Conservation (phyloP, 129 eudicot species). For the Tagetes erecta region DNA sequence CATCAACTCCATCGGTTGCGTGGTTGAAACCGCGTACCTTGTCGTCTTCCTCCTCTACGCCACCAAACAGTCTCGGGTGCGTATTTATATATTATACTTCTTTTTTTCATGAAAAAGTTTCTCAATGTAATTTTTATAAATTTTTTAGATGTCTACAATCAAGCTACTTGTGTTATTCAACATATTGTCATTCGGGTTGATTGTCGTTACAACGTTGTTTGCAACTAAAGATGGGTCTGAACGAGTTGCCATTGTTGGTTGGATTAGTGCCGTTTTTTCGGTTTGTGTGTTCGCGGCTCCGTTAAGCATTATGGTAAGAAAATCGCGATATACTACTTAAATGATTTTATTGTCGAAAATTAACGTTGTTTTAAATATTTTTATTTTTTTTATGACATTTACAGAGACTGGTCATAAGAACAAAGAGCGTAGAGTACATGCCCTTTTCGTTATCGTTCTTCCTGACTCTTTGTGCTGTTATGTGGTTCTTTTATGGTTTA, state of each 20-base stretch:
- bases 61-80: slow-evolving; percentile 56
- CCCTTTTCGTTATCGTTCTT: slow-evolving; percentile 64
- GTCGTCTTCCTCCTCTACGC: slow-evolving; percentile 53
- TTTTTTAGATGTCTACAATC: slow-evolving; percentile 44
- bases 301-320: slow-evolving; percentile 70
- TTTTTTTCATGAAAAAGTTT: not conserved
- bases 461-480: slow-evolving; percentile 66
- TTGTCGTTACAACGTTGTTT: slow-evolving; percentile 35
- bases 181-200: slow-evolving; percentile 37
- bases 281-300: slow-evolving; percentile 81
- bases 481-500: slow-evolving; percentile 75
- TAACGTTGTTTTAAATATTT: not conserved
- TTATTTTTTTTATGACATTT: not conserved
- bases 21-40: slow-evolving; percentile 43
- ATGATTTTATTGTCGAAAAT: too few species aligned
- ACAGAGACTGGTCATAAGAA: slow-evolving; percentile 70
- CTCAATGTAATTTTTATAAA: not conserved
- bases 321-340: not conserved
- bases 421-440: slow-evolving; percentile 79
- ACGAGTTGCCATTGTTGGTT: slow-evolving; percentile 57
- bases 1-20: slow-evolving; percentile 53
- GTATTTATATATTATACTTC: not conserved
- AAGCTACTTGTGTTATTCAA: slow-evolving; percentile 54
- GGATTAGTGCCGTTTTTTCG: slow-evolving; percentile 78
- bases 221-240: slow-evolving; percentile 2